Base-by-base conservation (phyloP, 495 filamentous ascomycete species). In the Xylaria castorea region DNA sequence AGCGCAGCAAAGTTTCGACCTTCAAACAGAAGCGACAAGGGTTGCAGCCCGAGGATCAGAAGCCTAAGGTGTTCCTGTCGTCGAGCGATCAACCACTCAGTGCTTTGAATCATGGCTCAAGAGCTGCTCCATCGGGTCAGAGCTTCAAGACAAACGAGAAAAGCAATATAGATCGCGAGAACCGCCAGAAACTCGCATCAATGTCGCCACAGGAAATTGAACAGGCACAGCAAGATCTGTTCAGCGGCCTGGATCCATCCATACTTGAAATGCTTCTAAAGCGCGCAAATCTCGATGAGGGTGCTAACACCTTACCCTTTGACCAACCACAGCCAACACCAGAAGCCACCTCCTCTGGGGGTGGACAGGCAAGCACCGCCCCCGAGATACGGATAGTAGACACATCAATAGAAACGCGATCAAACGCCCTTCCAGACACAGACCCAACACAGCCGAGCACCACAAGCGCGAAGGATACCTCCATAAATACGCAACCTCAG, bases 171-270 rank as follows among this genome's bases (percentile, higher is more conserved):
- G 91, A 92, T 76, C 86, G 92, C 76, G 93, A 98, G 75, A 99
- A 98, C 78, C 86, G 83, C 22, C 88, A 90, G 67, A 86, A 88
- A 60, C 77, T 99, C 57, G 91, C 91, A 11, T 83, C 86, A 14
- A 97, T 99, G 96, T 93, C 93, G 27, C 81, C 88, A 0, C 85
- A 89, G 42, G 92, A 97, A 79, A 97, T 98, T 61, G 88, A 92
- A 74, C 81, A 89, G 53, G 93, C 95, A 71, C 87, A 89, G 42
- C 85, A 88, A 62, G 95, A 98, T 38, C 80, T 99, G 2, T 85
- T 95, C 76, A 84, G 80, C 40, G 85, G 86, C 4, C 81, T 98
- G 68, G 88, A 91, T 71, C 90, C 94, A 1, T 86, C 86, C 0
- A 80, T 97, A 18, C 84, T 99, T 25, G 87, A 97, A 76, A 87